Evolutionary conservation across 1,284 basidiomycete species (phyloP), one percentile per base, ranked within the genome.

Genomic region (Leccinum variabile): DNA sequence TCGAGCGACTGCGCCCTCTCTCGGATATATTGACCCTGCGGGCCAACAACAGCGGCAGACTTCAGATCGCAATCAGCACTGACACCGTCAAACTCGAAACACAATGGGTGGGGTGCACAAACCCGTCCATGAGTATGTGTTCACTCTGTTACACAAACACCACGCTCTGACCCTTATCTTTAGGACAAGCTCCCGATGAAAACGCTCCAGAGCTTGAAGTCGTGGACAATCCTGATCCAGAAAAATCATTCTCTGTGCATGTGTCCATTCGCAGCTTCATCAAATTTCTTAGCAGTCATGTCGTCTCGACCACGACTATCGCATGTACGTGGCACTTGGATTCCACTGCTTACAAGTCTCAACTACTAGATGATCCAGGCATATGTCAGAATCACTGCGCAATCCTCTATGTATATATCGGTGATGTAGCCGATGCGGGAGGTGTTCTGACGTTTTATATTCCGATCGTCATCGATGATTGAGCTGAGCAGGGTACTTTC

Each of bases 391-490:
- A 88, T 59, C 89, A 95, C 67, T 95, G 92, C 72, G 80, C 94
- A 67, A 95, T 96, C 65, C 84, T 94, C 49, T 95, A 95, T 67
- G 92, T 95, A 44, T 95, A 95, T 71, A 92, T 95, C 59, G 94
- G 94, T 8, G 90, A 93, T 54, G 82, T 90, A 11, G 85, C 86
- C 13, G 90, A 94, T 63, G 86, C 89, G 0, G 92, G 92, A 50
- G 94, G 93, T 1, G 92, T 95, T 30, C 80, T 95, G 68, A 95
- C 94, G 1, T 95, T 93, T 73, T 96, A 95, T 75, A 89, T 95
- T 50, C 94, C 94, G 35, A 87, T 81, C 3, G 76, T 84, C 46
- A 77, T 84, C 60, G 81, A 85, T 57, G 77, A 78, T 60, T 69
- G 46, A 60, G 67, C 30, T 75, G 54, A 66, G 44, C 28, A 35